Evolutionary conservation across 768 basidiomycete species (phyloP).

Genomic region (Tricholoma bakamatsutake): DNA sequence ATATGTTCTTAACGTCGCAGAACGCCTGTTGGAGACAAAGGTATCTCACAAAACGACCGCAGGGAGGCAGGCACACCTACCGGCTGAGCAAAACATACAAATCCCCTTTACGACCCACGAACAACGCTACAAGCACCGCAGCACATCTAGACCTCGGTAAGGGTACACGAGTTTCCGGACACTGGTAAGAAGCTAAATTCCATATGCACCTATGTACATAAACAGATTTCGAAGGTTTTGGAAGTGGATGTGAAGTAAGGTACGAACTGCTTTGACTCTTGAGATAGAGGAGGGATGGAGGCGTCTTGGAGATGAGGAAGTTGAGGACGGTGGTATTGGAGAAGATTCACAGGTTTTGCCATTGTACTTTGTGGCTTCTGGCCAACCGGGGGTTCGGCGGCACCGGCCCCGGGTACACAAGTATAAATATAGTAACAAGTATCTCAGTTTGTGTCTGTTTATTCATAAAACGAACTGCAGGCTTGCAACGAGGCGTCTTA

Average conservation of each 20-base stretch:
- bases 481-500: background rate
- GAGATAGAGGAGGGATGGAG: slow-evolving; percentile 41
- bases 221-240: no score
- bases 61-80: slow-evolving; percentile 44
- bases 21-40: slow-evolving; percentile 52
- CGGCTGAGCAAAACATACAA: slow-evolving; percentile 80
- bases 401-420: no score
- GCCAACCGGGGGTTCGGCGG: no score
- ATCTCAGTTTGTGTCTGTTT: no score
- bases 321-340: slow-evolving; percentile 43
- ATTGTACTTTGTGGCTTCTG: background rate
- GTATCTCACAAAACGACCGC: no score
- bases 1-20: slow-evolving; percentile 65
- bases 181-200: slow-evolving; percentile 44
- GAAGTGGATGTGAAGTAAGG: background rate
- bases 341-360: slow-evolving; percentile 28
- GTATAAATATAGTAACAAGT: no score
- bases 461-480: background rate
- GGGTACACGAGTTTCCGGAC: slow-evolving; percentile 32
- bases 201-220: slow-evolving; percentile 63
- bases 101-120: slow-evolving; percentile 79
- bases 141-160: slow-evolving; percentile 59
- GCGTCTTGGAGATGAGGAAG: slow-evolving; percentile 32
- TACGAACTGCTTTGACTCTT: slow-evolving; percentile 44
- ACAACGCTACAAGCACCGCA: slow-evolving; percentile 79